phyloP scores from a whole-genome alignment of 352 stramenopile species.

The Elongisporangium prolatum region DNA sequence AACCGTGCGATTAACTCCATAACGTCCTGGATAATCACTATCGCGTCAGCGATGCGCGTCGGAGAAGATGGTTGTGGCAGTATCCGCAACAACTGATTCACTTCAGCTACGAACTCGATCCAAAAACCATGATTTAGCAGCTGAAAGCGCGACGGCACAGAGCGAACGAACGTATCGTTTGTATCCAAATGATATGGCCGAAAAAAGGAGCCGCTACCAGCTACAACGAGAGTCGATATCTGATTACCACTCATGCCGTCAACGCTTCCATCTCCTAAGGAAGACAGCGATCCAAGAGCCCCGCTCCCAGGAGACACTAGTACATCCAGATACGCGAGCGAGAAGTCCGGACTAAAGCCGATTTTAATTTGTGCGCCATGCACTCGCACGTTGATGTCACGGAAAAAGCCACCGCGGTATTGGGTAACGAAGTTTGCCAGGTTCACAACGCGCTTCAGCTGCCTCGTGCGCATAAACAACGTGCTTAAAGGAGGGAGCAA shows the following conservation, averaged over 20 bases:
- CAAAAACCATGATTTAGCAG: slow-evolving; percentile 77
- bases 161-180: slow-evolving; percentile 77
- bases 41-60: slow-evolving; percentile 25
- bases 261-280: background rate
- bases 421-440: slow-evolving; percentile 64
- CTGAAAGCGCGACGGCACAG: slow-evolving; percentile 58
- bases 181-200: slow-evolving; percentile 77
- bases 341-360: slow-evolving; percentile 83
- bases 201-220: slow-evolving; percentile 77
- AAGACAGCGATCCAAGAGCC: slow-evolving; percentile 10
- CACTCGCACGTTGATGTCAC: slow-evolving; percentile 75
- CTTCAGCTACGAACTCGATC: slow-evolving; percentile 76
- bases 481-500: slow-evolving; percentile 44
- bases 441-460: slow-evolving; percentile 57
- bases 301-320: slow-evolving; percentile 33
- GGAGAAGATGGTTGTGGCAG: slow-evolving; percentile 52
- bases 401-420: slow-evolving; percentile 71
- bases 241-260: background rate
- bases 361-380: slow-evolving; percentile 75
- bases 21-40: slow-evolving; percentile 28
- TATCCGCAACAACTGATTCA: slow-evolving; percentile 65
- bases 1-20: slow-evolving; percentile 45
- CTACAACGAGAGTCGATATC: slow-evolving; percentile 35
- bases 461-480: slow-evolving; percentile 60
- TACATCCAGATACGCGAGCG: slow-evolving; percentile 77